These are phyloP conservation scores for Digitaria exilis DNA, from an alignment of 202 grass and related monocot genomes.

Conservation along the genomic window DNA sequence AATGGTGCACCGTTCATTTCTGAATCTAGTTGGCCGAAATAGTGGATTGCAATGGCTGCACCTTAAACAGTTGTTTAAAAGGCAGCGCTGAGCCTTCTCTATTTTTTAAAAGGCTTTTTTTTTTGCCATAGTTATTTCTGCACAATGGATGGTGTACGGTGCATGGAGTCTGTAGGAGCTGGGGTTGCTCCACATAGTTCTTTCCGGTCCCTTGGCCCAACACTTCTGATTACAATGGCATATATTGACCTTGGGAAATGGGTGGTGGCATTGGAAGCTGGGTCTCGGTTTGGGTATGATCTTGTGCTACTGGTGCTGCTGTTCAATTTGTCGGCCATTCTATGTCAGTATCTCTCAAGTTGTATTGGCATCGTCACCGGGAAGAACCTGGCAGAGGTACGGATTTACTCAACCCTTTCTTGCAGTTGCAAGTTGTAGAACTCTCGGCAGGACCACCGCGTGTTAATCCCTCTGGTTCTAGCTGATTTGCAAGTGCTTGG, in stretches of 20 bases:
- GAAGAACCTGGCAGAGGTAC: slow-evolving; percentile 87
- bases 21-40: background rate
- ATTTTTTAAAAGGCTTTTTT: background rate
- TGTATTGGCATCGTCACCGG: slow-evolving; percentile 72
- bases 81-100: background rate
- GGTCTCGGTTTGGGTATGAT: slow-evolving; percentile 77
- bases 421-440: background rate
- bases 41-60: background rate
- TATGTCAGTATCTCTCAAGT: slow-evolving; percentile 74
- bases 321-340: slow-evolving; percentile 80
- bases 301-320: slow-evolving; percentile 68
- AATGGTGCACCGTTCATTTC: background rate
- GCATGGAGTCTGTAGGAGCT: slow-evolving; percentile 29
- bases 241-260: slow-evolving; percentile 94
- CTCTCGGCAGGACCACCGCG: background rate
- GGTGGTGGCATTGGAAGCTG: slow-evolving; percentile 61
- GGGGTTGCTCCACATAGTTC: slow-evolving; percentile 32
- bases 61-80: no score
- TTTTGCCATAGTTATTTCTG: background rate
- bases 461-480: background rate
- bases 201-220: slow-evolving; percentile 58
- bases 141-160: slow-evolving; percentile 32
- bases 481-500: background rate
- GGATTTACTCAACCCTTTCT: background rate
- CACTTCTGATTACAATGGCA: slow-evolving; percentile 74